Evolutionary conservation across 1,284 basidiomycete genomes (phyloP).

Genomic region (Naganishia albida): DNA sequence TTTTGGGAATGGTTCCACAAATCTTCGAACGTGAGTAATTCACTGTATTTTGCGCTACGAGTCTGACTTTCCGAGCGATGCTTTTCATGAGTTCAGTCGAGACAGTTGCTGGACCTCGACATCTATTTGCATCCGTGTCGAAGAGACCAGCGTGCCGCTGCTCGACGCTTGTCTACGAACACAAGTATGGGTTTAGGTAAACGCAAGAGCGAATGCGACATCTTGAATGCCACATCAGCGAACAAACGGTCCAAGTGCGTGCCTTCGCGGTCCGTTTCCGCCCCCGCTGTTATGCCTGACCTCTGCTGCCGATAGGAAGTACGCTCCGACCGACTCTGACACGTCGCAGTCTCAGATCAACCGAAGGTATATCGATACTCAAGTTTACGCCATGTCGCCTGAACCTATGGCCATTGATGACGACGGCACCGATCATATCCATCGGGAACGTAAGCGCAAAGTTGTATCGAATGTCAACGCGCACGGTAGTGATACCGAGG

Average conservation of each 20-base stretch:
- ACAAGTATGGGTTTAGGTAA: background rate
- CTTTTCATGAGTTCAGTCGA: no score
- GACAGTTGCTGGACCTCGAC: conserved; percentile 7
- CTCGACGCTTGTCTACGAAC: conserved; percentile 1
- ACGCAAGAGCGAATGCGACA: background rate
- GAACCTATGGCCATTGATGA: background rate
- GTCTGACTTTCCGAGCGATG: no score
- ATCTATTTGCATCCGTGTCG: background rate
- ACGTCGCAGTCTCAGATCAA: conserved; percentile 22
- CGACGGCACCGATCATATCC: background rate
- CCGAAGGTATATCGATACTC: background rate
- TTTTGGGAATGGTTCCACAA: conserved; percentile 26
- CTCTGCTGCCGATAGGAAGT: background rate
- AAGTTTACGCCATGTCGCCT: conserved; percentile 3
- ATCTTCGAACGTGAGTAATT: background rate
- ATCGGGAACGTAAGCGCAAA: background rate
- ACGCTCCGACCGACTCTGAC: conserved; percentile 31
- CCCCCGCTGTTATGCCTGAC: no score
- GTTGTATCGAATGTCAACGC: background rate
- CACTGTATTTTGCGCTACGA: no score
- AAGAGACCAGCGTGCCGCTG: background rate
- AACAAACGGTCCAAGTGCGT: conserved; percentile 6
- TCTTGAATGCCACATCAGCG: background rate
- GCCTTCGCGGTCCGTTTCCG: background rate
- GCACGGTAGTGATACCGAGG: background rate